Evolutionary conservation across 345 rosid species (phyloP).

Genomic region (Salix brachista): DNA sequence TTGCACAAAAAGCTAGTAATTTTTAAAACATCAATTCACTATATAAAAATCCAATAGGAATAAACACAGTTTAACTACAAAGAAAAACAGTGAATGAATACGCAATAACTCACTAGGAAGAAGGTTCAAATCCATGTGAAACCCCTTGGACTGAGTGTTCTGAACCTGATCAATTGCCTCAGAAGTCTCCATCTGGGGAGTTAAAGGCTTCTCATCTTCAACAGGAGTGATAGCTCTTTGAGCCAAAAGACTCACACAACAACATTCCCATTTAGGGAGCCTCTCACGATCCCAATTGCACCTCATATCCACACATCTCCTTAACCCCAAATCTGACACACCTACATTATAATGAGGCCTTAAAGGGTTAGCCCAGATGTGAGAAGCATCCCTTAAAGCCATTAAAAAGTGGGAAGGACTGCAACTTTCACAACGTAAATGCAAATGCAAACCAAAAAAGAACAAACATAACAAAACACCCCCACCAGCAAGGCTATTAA

Average conservation of each 20-base stretch:
- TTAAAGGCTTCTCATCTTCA: constrained; percentile 53
- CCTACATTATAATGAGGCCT: constrained; percentile 31
- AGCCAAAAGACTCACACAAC: constrained; percentile 32
- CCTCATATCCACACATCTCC: constrained; percentile 37
- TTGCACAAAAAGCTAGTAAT: neutral
- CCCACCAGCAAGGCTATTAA: neutral
- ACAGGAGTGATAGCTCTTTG: constrained; percentile 51
- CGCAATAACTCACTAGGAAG: constrained; percentile 71
- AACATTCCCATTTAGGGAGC: constrained; percentile 43
- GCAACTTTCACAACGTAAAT: constrained; percentile 22
- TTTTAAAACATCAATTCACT: neutral
- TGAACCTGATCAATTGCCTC: constrained; percentile 34
- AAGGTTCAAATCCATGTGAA: constrained; percentile 70
- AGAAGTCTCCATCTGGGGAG: constrained; percentile 42
- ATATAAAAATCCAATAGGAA: constrained; percentile 4
- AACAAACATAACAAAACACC: neutral
- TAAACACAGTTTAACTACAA: neutral
- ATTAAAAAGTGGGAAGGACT: constrained; percentile 18
- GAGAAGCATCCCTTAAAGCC: constrained; percentile 52
- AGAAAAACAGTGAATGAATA: neutral
- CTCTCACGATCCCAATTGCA: constrained; percentile 13
- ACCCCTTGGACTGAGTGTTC: constrained; percentile 28
- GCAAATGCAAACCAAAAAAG: neutral
- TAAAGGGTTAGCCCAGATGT: constrained; percentile 53
- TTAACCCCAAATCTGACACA: constrained; percentile 28